A percentile compares a stretch with the other conserved stretches of the same genome.
Evolutionary conservation across 2,329 filamentous ascomycete species (phyloP).

Genomic region (Calycina marina): DNA sequence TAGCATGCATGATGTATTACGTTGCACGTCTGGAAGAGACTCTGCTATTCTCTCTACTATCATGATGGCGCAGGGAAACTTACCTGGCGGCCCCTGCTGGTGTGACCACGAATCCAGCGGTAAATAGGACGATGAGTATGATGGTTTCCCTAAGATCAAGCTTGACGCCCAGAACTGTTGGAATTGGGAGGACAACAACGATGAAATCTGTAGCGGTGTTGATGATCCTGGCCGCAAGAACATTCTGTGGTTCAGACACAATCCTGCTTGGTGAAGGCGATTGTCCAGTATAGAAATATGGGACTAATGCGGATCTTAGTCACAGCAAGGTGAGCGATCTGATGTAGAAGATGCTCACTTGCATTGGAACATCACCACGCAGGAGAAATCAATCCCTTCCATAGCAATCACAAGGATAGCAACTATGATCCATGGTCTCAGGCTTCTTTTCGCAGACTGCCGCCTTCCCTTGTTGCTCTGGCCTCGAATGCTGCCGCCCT

Average conservation of each 20-base stretch:
- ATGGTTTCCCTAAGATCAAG: slow-evolving; percentile 32
- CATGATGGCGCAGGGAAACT: too few relatives aligned
- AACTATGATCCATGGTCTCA: slow-evolving; percentile 17
- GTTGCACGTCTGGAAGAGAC: too few relatives aligned
- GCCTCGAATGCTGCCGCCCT: too few relatives aligned
- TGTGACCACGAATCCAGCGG: slow-evolving; percentile 31
- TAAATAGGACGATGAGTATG: slow-evolving; percentile 32
- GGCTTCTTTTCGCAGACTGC: slow-evolving; percentile 20
- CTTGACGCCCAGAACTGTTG: slow-evolving; percentile 29
- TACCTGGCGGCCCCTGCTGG: slow-evolving; percentile 23
- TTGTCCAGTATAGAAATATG: slow-evolving; percentile 24
- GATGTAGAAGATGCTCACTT: slow-evolving; percentile 18
- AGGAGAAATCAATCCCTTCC: slow-evolving; percentile 21
- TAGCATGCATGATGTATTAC: too few relatives aligned
- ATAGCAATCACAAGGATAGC: slow-evolving; percentile 22
- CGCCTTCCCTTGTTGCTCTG: too few relatives aligned
- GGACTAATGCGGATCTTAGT: slow-evolving; percentile 16
- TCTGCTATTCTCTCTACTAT: too few relatives aligned
- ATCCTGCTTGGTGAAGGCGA: slow-evolving; percentile 20
- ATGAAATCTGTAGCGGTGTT: slow-evolving; percentile 44
- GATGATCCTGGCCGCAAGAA: slow-evolving; percentile 37
- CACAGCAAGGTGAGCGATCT: neutral
- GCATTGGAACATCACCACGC: slow-evolving; percentile 27
- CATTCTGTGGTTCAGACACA: slow-evolving; percentile 33
- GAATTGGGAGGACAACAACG: slow-evolving; percentile 34